Conservation (phyloP, 768 basidiomycete genomes). For the Leucosporidium yakuticum region DNA sequence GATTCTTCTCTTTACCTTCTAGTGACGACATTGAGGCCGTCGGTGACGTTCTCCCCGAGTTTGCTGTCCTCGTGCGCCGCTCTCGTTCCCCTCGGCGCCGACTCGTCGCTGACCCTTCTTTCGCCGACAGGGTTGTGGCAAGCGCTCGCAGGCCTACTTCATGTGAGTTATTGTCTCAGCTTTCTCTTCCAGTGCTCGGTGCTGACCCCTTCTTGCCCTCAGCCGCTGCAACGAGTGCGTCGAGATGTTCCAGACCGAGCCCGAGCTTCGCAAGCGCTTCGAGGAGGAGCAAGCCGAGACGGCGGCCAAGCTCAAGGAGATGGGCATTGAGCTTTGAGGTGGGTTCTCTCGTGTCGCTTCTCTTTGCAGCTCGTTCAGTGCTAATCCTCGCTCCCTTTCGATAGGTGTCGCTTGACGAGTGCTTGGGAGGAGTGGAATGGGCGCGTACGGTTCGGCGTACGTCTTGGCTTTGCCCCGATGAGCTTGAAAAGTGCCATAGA, state of each 20-base stretch:
- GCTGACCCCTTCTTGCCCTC: not conserved
- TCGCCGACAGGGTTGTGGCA: not conserved
- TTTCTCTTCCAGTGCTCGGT: too few species aligned
- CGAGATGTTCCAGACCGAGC: constrained; percentile 2
- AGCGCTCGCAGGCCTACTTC: constrained; percentile 8
- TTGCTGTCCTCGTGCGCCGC: constrained; percentile 34
- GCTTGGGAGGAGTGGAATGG: too few species aligned
- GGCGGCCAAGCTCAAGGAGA: constrained; percentile 5
- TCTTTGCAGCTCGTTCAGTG: too few species aligned
- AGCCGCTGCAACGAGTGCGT: constrained; percentile 6
- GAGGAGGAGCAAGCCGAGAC: constrained; percentile 7
- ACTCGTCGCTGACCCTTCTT: too few species aligned
- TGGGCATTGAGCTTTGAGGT: not conserved
- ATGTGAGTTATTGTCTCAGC: not conserved
- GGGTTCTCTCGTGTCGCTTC: not conserved
- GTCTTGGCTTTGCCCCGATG: too few species aligned
- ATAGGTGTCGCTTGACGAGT: too few species aligned
- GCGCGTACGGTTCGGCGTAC: too few species aligned
- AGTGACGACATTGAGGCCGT: constrained; percentile 51
- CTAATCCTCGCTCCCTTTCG: too few species aligned
- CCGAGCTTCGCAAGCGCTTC: constrained; percentile 2
- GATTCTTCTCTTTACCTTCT: not conserved
- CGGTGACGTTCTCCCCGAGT: constrained; percentile 57
- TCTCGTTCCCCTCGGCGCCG: too few species aligned
- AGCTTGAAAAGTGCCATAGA: too few species aligned